phyloP scores from a whole-genome alignment of 106 monocot species.

The Acorus calamus region DNA sequence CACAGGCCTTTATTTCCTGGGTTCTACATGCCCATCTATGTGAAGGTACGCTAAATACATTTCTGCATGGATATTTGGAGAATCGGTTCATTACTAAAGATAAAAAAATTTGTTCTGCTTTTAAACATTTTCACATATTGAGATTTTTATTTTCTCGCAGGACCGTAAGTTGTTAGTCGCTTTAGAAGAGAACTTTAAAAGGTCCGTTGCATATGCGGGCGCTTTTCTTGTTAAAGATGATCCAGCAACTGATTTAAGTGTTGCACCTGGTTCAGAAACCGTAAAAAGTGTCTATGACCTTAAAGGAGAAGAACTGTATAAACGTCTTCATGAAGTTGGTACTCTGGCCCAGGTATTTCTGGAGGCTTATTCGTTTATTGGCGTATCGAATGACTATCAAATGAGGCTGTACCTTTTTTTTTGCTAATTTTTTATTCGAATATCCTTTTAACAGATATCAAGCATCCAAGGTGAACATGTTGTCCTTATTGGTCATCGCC shows the following conservation, averaged over 20 bases:
- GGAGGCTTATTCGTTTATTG: neutral
- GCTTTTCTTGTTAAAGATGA: slow-evolving; percentile 98
- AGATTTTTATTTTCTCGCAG: slow-evolving; percentile 29
- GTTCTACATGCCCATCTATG: slow-evolving; percentile 83
- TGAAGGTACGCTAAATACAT: slow-evolving; percentile 39
- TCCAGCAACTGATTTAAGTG: slow-evolving; percentile 44
- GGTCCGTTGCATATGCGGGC: slow-evolving; percentile 77
- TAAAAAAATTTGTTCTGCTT: too few species aligned
- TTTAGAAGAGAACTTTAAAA: slow-evolving; percentile 74
- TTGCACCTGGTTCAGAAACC: slow-evolving; percentile 51
- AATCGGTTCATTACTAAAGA: neutral
- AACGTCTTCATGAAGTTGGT: slow-evolving; percentile 90
- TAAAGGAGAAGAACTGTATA: slow-evolving; percentile 81
- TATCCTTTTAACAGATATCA: slow-evolving; percentile 51
- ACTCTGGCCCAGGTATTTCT: slow-evolving; percentile 77
- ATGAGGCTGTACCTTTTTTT: slow-evolving; percentile 24
- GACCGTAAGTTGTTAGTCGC: slow-evolving; percentile 68
- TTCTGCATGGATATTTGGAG: neutral
- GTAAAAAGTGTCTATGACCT: slow-evolving; percentile 68
- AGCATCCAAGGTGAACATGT: slow-evolving; percentile 84
- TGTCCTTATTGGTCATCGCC: slow-evolving; percentile 80
- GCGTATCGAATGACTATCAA: too few species aligned
- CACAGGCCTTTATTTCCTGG: slow-evolving; percentile 88
- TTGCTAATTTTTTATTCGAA: neutral
- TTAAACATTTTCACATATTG: slow-evolving; percentile 1